These are phyloP conservation scores for Daldinia decipiens DNA, from an alignment of 495 filamentous ascomycete genomes.

Conservation along the genomic window DNA sequence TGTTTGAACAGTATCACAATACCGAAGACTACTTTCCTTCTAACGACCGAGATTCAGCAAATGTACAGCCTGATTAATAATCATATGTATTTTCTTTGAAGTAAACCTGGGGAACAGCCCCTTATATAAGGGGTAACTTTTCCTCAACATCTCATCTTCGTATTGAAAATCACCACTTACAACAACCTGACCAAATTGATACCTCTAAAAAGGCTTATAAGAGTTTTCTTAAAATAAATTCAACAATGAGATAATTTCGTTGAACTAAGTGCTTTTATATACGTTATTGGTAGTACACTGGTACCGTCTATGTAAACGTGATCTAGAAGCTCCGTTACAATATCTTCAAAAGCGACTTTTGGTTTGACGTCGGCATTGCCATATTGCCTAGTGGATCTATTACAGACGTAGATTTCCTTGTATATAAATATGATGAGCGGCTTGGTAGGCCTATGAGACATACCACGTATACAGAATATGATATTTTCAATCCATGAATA, in stretches of 20 bases:
- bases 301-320: not conserved
- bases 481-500: not conserved
- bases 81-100: not conserved
- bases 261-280: not conserved
- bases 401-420: not conserved
- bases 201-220: not conserved
- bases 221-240: not conserved
- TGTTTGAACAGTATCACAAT: too few species aligned
- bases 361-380: too few species aligned
- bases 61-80: too few species aligned
- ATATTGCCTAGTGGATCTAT: not conserved
- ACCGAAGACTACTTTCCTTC: too few species aligned
- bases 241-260: not conserved
- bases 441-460: not conserved
- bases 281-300: not conserved
- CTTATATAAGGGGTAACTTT: not conserved
- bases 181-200: not conserved
- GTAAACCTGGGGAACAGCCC: not conserved
- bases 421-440: not conserved
- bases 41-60: too few species aligned
- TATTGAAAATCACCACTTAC: not conserved
- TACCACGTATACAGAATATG: not conserved
- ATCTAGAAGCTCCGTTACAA: not conserved
- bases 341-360: not conserved
- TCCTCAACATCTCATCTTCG: not conserved